Evolutionary conservation across 2,329 filamentous ascomycete species (phyloP).

Genomic region (Cladophialophora psammophila): DNA sequence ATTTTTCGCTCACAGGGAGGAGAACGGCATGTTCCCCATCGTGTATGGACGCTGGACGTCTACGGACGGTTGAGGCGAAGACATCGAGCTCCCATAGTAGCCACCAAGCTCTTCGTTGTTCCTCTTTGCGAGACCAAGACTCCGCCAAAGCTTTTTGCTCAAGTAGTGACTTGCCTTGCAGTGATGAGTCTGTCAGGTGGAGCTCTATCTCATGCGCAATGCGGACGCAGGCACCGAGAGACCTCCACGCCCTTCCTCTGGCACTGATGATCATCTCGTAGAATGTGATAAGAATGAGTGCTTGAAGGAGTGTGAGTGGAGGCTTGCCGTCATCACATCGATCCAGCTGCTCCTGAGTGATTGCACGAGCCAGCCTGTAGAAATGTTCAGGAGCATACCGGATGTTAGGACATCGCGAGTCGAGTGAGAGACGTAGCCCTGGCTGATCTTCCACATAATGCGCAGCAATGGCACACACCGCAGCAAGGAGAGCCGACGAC

Average conservation of each 20-base stretch:
- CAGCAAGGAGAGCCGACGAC: constrained; percentile 11
- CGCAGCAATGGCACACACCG: constrained; percentile 12
- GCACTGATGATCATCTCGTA: constrained; percentile 16
- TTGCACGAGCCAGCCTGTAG: constrained; percentile 17
- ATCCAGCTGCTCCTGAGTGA: constrained; percentile 11
- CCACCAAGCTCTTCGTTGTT: constrained; percentile 20
- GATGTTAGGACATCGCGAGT: constrained; percentile 1
- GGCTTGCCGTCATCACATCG: constrained; percentile 14
- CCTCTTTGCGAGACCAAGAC: constrained; percentile 12
- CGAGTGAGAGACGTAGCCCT: background rate
- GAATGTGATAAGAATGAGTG: constrained; percentile 12
- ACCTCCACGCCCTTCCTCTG: constrained; percentile 17
- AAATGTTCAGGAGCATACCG: background rate
- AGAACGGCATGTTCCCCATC: constrained; percentile 9
- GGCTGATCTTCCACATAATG: constrained; percentile 10
- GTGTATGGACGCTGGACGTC: constrained; percentile 15
- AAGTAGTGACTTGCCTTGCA: constrained; percentile 8
- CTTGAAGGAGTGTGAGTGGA: constrained; percentile 15
- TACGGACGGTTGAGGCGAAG: constrained; percentile 16
- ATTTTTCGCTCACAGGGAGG: constrained; percentile 13
- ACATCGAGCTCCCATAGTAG: constrained; percentile 18
- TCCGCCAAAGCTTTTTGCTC: constrained; percentile 2
- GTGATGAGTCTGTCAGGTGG: constrained; percentile 13
- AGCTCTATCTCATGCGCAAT: constrained; percentile 21
- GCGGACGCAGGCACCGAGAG: constrained; percentile 14